Base-by-base conservation (phyloP, 179 eudicot species). In the Silene noctiflora region DNA sequence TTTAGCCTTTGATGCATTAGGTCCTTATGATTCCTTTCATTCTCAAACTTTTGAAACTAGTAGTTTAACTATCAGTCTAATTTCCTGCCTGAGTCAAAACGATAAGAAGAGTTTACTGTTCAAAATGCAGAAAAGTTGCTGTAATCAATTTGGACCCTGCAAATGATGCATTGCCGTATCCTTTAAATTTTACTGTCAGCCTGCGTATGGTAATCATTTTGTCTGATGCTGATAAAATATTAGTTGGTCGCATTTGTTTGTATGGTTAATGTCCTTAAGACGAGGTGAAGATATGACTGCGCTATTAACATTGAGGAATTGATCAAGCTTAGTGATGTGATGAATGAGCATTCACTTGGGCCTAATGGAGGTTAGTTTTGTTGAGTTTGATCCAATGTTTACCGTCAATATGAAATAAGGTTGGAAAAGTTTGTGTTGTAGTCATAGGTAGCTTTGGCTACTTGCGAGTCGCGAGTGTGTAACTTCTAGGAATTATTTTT, bases 91-190 rank as follows among this genome's bases (percentile, higher is more conserved):
- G 7, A 42, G 16, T 72, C 0, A 31, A 14, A 5, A 20, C 44
- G 29, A 16, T 24, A 5, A 48, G 22, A 39, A 6, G 2, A 48
- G 9, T 42, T 35, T 56, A 8, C 46, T 12, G 48, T 72, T 73
- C 46, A 44, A 70, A 70, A 39, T 79, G 84, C 97, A 95, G 98
- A 87, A 95, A 93, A 79, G 99, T 95, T 63, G 97, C 97, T 78
- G 83, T 93, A 55, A 89, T 95, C 80, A 95, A 95, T 82, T 78
- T 95, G 90, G 99, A 95, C 82, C 99, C 99, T 62, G 98, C 98
- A 25, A 93, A 95, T 78, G 99, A 95, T 82, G 76, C 96, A 6
- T 86, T 95, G 81, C 99, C 97, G 99, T 93, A 93, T 94, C 91
- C 98, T 53, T 73, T 63, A 17, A 21, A n/a, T 20, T 1, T 39